Percentiles rank a stretch among this genome's conserved stretches.
Conservation (phyloP, 2,329 filamentous ascomycete species). For the Colletotrichum musae region DNA sequence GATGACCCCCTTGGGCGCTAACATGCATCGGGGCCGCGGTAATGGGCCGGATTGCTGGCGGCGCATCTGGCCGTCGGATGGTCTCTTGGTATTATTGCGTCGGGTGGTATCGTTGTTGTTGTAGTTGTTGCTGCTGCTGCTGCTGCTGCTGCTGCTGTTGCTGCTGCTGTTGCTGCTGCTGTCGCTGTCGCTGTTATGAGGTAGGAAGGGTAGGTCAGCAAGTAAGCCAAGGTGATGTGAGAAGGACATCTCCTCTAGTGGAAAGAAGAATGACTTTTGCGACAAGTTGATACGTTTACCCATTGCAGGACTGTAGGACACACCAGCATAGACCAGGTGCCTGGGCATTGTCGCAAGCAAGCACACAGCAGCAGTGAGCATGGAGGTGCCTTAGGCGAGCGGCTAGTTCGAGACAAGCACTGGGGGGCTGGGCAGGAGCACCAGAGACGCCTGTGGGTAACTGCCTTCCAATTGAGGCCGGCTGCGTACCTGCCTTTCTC, state of each 20-base stretch:
- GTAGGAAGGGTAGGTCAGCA: too few relatives aligned
- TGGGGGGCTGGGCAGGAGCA: not conserved
- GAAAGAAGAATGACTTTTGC: too few relatives aligned
- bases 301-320: not conserved
- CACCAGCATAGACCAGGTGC: not conserved
- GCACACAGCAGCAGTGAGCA: not conserved
- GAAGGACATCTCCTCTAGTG: too few relatives aligned
- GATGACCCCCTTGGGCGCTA: conserved; percentile 36
- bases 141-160: too few relatives aligned
- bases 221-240: too few relatives aligned
- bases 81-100: not conserved
- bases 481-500: too few relatives aligned
- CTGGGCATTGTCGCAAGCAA: not conserved
- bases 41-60: conserved; percentile 31
- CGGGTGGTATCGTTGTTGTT: not conserved
- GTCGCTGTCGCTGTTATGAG: too few relatives aligned
- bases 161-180: too few relatives aligned
- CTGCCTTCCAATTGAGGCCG: not conserved
- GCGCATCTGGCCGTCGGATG: conserved; percentile 4
- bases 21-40: conserved; percentile 28
- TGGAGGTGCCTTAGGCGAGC: conserved; percentile 4
- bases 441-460: not conserved
- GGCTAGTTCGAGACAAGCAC: conserved; percentile 24
- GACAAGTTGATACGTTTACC: too few relatives aligned
- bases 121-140: conserved; percentile 1